Evolutionary conservation across 225 moss, liverwort and hornwort species (phyloP).

Genomic region (Sphagnum contortum): DNA sequence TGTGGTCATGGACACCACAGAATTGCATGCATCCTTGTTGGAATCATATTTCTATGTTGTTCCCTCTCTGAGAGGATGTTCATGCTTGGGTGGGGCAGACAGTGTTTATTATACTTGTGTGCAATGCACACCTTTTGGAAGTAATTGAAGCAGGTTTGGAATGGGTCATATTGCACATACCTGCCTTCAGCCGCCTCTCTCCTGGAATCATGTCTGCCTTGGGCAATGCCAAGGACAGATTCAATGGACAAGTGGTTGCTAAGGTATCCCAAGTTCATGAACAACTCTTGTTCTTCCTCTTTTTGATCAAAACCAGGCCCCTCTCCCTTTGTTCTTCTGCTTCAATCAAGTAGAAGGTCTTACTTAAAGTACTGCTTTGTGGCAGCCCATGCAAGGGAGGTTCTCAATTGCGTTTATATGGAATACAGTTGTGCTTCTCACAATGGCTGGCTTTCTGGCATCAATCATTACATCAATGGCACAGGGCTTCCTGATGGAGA

Average conservation of each 20-base stretch:
- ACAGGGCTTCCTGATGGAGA: constrained; percentile 66
- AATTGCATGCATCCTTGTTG: too few relatives aligned
- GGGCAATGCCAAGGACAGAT: constrained; percentile 57
- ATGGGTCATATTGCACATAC: constrained; percentile 62
- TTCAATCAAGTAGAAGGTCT: too few relatives aligned
- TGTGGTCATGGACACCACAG: too few relatives aligned
- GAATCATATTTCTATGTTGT: too few relatives aligned
- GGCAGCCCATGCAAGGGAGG: constrained; percentile 16
- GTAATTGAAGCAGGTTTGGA: constrained; percentile 42
- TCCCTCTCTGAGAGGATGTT: too few relatives aligned
- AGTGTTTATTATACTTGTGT: constrained; percentile 71
- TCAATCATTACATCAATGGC: constrained; percentile 80
- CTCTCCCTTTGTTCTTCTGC: too few relatives aligned
- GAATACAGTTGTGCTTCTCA: constrained; percentile 72
- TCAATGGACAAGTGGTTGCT: constrained; percentile 22
- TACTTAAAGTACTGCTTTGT: too few relatives aligned
- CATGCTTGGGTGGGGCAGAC: constrained; percentile 32
- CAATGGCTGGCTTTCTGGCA: constrained; percentile 79
- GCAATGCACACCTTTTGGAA: constrained; percentile 79
- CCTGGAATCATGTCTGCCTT: constrained; percentile 60
- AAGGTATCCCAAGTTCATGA: constrained; percentile 6
- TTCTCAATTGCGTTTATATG: constrained; percentile 45
- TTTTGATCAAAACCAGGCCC: too few relatives aligned
- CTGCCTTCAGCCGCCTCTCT: constrained; percentile 51
- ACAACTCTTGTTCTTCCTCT: too few relatives aligned